Evolutionary conservation across 306 rosid genomes (phyloP).

Genomic region (Nissolia schottii): DNA sequence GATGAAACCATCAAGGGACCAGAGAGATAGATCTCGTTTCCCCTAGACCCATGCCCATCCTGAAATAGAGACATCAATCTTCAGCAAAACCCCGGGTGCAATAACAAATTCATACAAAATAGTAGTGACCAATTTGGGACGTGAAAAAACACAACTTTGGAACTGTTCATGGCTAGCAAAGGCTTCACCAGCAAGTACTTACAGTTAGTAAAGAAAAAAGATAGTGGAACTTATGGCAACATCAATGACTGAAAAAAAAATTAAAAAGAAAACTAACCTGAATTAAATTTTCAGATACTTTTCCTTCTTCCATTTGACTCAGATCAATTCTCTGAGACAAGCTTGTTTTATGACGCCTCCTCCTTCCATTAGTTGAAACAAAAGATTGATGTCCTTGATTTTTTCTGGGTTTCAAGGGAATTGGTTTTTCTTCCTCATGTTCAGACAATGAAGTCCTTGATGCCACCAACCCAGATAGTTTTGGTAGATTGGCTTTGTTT

Average conservation of each 20-base stretch:
- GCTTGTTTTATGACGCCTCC: slow-evolving; percentile 36
- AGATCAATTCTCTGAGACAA: slow-evolving; percentile 40
- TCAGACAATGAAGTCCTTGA: slow-evolving; percentile 40
- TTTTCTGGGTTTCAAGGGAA: slow-evolving; percentile 29
- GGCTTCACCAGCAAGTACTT: background rate
- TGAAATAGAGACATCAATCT: slow-evolving; percentile 25
- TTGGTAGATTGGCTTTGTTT: slow-evolving; percentile 42
- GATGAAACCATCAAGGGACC: slow-evolving; percentile 76
- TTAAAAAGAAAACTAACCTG: slow-evolving; percentile 66
- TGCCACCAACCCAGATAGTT: slow-evolving; percentile 44
- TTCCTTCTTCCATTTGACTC: slow-evolving; percentile 42
- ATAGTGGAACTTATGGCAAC: background rate
- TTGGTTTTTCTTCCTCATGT: slow-evolving; percentile 44
- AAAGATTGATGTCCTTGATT: slow-evolving; percentile 32
- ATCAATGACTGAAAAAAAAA: background rate
- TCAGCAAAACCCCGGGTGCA: background rate
- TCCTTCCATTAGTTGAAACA: slow-evolving; percentile 39
- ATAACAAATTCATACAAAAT: background rate
- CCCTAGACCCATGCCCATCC: slow-evolving; percentile 45
- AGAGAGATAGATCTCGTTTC: slow-evolving; percentile 63
- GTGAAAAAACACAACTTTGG: background rate
- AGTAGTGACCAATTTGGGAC: background rate
- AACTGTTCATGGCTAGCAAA: slow-evolving; percentile 7
- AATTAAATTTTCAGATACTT: slow-evolving; percentile 33
- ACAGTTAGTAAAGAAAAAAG: background rate